Evolutionary conservation across 1,284 basidiomycete genomes (phyloP).

Genomic region (Puccinia polysora): DNA sequence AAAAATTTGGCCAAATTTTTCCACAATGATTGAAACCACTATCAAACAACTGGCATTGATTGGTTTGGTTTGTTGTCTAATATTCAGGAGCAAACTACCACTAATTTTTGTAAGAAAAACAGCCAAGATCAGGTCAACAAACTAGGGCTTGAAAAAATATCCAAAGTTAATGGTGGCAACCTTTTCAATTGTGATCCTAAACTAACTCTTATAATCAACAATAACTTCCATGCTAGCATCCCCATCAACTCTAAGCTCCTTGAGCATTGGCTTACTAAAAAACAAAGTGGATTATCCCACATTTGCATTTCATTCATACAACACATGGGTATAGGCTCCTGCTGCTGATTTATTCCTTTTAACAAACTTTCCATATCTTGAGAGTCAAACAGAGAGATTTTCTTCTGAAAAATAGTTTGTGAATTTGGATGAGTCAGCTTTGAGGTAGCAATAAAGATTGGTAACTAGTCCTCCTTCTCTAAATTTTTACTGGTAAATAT

Average conservation of each 20-base stretch:
- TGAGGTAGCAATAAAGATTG: constrained; percentile 72
- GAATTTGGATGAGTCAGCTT: constrained; percentile 54
- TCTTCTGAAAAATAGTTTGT: constrained; percentile 44
- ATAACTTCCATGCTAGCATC: constrained; percentile 83
- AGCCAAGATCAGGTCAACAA: constrained; percentile 68
- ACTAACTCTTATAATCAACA: constrained; percentile 74
- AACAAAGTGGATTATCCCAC: constrained; percentile 70
- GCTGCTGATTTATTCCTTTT: constrained; percentile 76
- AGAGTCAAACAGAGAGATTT: constrained; percentile 63
- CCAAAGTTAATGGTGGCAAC: constrained; percentile 69
- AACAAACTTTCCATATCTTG: constrained; percentile 79
- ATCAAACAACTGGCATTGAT: too few species aligned
- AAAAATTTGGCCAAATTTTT: too few species aligned
- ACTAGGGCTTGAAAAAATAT: constrained; percentile 71
- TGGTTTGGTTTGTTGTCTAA: too few species aligned
- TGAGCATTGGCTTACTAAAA: constrained; percentile 87
- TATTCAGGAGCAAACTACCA: constrained; percentile 82
- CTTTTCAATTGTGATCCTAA: constrained; percentile 82
- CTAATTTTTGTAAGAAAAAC: constrained; percentile 77
- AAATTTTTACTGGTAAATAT: constrained; percentile 50
- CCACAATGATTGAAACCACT: too few species aligned
- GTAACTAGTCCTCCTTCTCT: constrained; percentile 79
- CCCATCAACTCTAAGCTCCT: constrained; percentile 85
- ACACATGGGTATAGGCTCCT: constrained; percentile 89
- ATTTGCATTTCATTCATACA: constrained; percentile 88